Conservation (phyloP, 2,329 filamentous ascomycete genomes). For the Botrytis elliptica region DNA sequence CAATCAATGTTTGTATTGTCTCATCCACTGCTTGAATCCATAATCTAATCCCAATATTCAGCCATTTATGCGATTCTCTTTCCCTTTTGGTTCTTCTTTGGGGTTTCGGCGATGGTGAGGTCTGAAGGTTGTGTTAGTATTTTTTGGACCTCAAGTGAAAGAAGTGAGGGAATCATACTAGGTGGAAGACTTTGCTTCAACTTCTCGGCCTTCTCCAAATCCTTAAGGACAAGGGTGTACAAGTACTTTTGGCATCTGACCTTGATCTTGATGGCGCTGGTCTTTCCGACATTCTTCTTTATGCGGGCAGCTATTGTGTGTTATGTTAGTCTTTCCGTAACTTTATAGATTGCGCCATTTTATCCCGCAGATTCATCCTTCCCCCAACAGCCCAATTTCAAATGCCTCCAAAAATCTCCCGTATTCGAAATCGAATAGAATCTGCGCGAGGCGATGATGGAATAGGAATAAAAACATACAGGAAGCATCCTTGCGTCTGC, state of each 20-base stretch:
- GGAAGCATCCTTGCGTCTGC: slow-evolving; percentile 97
- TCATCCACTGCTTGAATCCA: slow-evolving; percentile 21
- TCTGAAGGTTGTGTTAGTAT: slow-evolving; percentile 41
- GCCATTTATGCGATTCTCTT: slow-evolving; percentile 39
- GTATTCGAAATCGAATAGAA: not conserved
- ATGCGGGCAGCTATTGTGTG: slow-evolving; percentile 70
- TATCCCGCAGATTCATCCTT: not conserved
- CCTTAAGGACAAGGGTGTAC: slow-evolving; percentile 98
- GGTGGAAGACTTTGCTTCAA: slow-evolving; percentile 98
- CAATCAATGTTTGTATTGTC: slow-evolving; percentile 16
- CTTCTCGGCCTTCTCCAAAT: slow-evolving; percentile 99
- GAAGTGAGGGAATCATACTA: slow-evolving; percentile 60
- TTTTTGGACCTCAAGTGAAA: not conserved
- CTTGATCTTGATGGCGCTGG: slow-evolving; percentile 99
- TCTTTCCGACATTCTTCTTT: slow-evolving; percentile 80
- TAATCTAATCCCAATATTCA: not conserved
- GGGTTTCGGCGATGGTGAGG: slow-evolving; percentile 58
- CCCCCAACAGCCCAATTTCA: not conserved
- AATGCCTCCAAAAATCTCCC: slow-evolving; percentile 6
- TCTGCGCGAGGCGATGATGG: not conserved
- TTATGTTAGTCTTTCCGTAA: slow-evolving; percentile 26
- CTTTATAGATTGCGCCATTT: not conserved
- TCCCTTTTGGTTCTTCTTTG: slow-evolving; percentile 57
- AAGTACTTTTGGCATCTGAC: slow-evolving; percentile 95
- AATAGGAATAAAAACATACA: slow-evolving; percentile 63